Evolutionary conservation across 2,329 filamentous ascomycete species (phyloP).

Genomic region (Fusarium phyllophilum): DNA sequence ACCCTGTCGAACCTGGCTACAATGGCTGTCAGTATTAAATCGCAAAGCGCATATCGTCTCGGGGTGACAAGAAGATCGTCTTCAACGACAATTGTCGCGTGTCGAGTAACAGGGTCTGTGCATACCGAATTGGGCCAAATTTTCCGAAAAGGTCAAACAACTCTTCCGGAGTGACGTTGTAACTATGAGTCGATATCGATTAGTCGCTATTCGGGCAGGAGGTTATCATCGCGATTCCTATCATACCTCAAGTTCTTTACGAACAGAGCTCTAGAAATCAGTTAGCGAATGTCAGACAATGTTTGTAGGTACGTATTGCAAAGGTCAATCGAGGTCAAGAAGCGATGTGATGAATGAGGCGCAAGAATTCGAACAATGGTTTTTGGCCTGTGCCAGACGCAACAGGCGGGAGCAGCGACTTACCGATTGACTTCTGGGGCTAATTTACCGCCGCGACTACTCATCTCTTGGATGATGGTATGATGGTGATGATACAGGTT

Average conservation of each 20-base stretch:
- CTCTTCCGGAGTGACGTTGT: slow-evolving; percentile 98
- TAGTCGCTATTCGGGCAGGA: slow-evolving; percentile 35
- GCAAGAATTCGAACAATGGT: slow-evolving; percentile 20
- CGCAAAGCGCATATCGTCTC: slow-evolving; percentile 7
- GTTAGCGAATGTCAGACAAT: slow-evolving; percentile 47
- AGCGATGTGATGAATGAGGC: slow-evolving; percentile 21
- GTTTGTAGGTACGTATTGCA: neutral
- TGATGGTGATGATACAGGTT: slow-evolving; percentile 46
- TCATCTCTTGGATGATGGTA: slow-evolving; percentile 78
- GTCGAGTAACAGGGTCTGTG: slow-evolving; percentile 36
- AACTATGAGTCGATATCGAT: slow-evolving; percentile 77
- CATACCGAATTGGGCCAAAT: slow-evolving; percentile 93
- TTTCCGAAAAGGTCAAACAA: slow-evolving; percentile 99
- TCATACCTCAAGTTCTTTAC: slow-evolving; percentile 98
- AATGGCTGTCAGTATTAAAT: slow-evolving; percentile 38
- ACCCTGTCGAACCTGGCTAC: slow-evolving; percentile 96
- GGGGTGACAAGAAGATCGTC: slow-evolving; percentile 12
- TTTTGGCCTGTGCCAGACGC: slow-evolving; percentile 13
- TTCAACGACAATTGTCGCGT: neutral
- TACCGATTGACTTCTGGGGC: slow-evolving; percentile 99
- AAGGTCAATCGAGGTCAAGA: neutral
- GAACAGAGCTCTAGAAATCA: slow-evolving; percentile 86
- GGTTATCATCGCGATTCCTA: slow-evolving; percentile 6
- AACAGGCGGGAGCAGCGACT: slow-evolving; percentile 32
- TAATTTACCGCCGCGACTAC: slow-evolving; percentile 96